Conservation (phyloP, 2,329 filamentous ascomycete species). For the Parastagonospora nodorum region DNA sequence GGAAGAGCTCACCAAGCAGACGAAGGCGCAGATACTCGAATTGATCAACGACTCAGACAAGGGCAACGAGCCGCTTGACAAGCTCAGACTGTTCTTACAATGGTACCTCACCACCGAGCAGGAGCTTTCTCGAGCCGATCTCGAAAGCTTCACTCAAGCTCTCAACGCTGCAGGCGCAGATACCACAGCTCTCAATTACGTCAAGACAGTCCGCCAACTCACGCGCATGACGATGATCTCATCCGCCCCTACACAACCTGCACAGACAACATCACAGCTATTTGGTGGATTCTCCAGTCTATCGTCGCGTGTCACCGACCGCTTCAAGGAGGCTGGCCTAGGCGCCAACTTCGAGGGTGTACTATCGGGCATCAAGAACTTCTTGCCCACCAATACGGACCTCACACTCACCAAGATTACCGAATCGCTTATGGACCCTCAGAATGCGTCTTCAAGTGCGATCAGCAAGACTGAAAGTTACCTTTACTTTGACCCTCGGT, state of each 20-base stretch:
- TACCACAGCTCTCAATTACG: constrained; percentile 78
- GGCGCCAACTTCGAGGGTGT: constrained; percentile 89
- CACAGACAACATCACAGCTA: constrained; percentile 73
- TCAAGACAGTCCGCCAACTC: constrained; percentile 81
- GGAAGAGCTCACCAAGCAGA: constrained; percentile 89
- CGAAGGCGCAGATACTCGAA: constrained; percentile 85
- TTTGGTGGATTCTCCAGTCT: constrained; percentile 94
- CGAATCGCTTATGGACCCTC: constrained; percentile 96
- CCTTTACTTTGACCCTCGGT: constrained; percentile 94
- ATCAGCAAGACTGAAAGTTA: constrained; percentile 97
- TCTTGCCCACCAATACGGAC: constrained; percentile 94
- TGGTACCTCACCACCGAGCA: constrained; percentile 90
- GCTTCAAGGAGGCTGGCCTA: constrained; percentile 88
- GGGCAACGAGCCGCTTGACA: constrained; percentile 83
- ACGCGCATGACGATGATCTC: constrained; percentile 99
- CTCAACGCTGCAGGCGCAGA: constrained; percentile 77
- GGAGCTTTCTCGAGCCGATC: constrained; percentile 80
- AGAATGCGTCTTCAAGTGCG: constrained; percentile 84
- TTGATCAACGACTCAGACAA: constrained; percentile 80
- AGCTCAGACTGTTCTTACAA: constrained; percentile 92
- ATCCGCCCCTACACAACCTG: constrained; percentile 71
- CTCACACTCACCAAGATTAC: constrained; percentile 97
- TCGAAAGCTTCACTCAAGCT: constrained; percentile 84
- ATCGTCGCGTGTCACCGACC: constrained; percentile 88
- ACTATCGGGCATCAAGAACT: constrained; percentile 96